Conservation (phyloP, 2,329 filamentous ascomycete genomes). For the Thermoascus crustaceus region DNA sequence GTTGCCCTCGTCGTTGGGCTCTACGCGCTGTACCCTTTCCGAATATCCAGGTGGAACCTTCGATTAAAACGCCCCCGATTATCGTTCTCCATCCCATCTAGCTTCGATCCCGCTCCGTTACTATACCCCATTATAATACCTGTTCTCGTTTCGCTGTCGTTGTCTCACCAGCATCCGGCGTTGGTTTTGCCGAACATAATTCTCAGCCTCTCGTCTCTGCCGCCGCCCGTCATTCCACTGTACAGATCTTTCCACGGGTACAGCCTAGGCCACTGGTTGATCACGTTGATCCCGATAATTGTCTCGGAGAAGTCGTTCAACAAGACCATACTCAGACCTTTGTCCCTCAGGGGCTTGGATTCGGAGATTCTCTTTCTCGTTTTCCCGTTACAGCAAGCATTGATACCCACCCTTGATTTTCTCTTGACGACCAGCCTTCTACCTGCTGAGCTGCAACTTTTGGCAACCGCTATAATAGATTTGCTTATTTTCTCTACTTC, state of each 20-base stretch:
- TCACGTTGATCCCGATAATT: conserved; percentile 63
- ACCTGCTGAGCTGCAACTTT: conserved; percentile 75
- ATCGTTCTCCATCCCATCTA: conserved; percentile 57
- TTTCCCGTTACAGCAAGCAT: conserved; percentile 74
- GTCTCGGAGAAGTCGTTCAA: conserved; percentile 37
- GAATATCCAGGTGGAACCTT: conserved; percentile 34
- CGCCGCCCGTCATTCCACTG: conserved; percentile 62
- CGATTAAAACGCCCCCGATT: conserved; percentile 20
- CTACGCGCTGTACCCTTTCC: conserved; percentile 49
- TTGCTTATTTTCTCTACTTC: conserved; percentile 68
- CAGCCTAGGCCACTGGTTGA: conserved; percentile 67
- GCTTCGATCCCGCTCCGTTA: conserved; percentile 89
- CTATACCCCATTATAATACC: conserved; percentile 75
- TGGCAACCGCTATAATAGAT: conserved; percentile 76
- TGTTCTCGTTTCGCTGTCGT: conserved; percentile 65
- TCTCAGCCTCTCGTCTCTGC: conserved; percentile 70
- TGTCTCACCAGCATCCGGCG: conserved; percentile 54
- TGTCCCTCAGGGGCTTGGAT: conserved; percentile 34
- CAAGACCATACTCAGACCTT: conserved; percentile 24
- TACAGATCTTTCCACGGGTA: conserved; percentile 49
- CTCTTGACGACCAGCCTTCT: conserved; percentile 85
- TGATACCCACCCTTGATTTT: conserved; percentile 65
- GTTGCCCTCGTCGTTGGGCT: conserved; percentile 22
- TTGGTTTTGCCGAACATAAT: conserved; percentile 70
- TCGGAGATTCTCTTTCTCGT: conserved; percentile 56